Conservation (phyloP, 768 basidiomycete genomes). For the Hygrocybe coccinea region DNA sequence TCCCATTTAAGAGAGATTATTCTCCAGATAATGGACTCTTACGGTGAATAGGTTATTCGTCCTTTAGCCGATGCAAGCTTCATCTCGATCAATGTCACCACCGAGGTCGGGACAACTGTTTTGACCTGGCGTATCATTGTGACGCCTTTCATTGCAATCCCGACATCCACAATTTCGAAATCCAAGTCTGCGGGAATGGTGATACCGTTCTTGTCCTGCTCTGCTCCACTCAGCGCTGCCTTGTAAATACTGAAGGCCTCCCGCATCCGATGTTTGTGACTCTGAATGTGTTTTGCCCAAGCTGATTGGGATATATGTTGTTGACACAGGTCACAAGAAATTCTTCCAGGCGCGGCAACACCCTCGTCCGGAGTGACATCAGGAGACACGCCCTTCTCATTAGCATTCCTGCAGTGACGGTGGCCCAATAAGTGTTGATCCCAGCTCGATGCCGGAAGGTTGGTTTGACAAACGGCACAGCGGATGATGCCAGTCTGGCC, state of each 20-base stretch:
- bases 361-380: too few relatives aligned
- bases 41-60: slow-evolving; percentile 19
- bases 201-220: slow-evolving; percentile 52
- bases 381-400: slow-evolving; percentile 18
- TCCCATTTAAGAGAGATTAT: background rate
- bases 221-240: slow-evolving; percentile 45
- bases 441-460: slow-evolving; percentile 25
- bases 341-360: too few relatives aligned
- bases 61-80: slow-evolving; percentile 33
- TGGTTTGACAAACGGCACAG: slow-evolving; percentile 32
- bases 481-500: slow-evolving; percentile 18
- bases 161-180: slow-evolving; percentile 50
- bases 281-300: slow-evolving; percentile 35
- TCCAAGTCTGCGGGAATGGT: slow-evolving; percentile 41
- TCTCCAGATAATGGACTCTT: slow-evolving; percentile 5
- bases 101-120: slow-evolving; percentile 30
- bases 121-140: slow-evolving; percentile 18
- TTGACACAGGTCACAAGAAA: too few relatives aligned
- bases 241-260: slow-evolving; percentile 38
- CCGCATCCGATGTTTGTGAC: slow-evolving; percentile 31
- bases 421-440: slow-evolving; percentile 18
- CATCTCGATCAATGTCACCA: slow-evolving; percentile 22
- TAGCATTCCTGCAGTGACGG: slow-evolving; percentile 17
- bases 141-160: slow-evolving; percentile 26
- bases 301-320: slow-evolving; percentile 15